A percentile compares a stretch with the other conserved stretches of the same genome.
Conservation (phyloP, 345 rosid genomes). For the Boechera stricta region DNA sequence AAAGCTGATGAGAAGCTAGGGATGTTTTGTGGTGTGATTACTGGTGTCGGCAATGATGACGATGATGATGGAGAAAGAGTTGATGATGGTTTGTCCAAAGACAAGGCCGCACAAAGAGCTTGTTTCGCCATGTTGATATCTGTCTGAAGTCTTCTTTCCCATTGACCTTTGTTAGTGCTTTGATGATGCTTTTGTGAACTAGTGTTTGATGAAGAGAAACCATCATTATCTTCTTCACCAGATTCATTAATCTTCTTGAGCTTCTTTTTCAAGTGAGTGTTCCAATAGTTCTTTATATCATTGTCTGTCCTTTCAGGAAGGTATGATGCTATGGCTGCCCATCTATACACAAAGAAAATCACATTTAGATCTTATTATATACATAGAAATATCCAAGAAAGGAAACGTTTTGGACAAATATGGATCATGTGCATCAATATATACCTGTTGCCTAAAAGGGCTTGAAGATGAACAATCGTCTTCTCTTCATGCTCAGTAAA, state of each 20-base stretch:
- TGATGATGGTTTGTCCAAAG: constrained; percentile 58
- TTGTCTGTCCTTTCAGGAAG: constrained; percentile 98
- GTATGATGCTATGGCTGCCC: constrained; percentile 99
- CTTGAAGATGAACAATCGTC: constrained; percentile 96
- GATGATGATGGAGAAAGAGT: constrained; percentile 32
- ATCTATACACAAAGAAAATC: constrained; percentile 53
- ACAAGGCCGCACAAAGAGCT: constrained; percentile 88
- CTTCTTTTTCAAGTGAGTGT: constrained; percentile 92
- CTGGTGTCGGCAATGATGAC: constrained; percentile 33
- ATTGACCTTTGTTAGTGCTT: constrained; percentile 68
- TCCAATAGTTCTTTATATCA: constrained; percentile 96
- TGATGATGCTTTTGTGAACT: constrained; percentile 41
- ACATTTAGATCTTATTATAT: constrained; percentile 31
- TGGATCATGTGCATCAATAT: constrained; percentile 24
- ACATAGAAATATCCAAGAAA: constrained; percentile 12
- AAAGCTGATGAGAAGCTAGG: constrained; percentile 39
- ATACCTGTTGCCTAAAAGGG: constrained; percentile 94
- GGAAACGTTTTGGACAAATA: neutral
- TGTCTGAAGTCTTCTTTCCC: constrained; percentile 95
- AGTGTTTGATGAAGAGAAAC: constrained; percentile 36
- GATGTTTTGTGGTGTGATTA: constrained; percentile 30
- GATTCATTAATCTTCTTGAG: constrained; percentile 60
- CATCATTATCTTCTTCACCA: constrained; percentile 36
- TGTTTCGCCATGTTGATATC: constrained; percentile 85
- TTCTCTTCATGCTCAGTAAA: constrained; percentile 95